These are phyloP conservation scores for Phaseolus coccineus DNA, from an alignment of 331 rosid species.

Conservation along the genomic window DNA sequence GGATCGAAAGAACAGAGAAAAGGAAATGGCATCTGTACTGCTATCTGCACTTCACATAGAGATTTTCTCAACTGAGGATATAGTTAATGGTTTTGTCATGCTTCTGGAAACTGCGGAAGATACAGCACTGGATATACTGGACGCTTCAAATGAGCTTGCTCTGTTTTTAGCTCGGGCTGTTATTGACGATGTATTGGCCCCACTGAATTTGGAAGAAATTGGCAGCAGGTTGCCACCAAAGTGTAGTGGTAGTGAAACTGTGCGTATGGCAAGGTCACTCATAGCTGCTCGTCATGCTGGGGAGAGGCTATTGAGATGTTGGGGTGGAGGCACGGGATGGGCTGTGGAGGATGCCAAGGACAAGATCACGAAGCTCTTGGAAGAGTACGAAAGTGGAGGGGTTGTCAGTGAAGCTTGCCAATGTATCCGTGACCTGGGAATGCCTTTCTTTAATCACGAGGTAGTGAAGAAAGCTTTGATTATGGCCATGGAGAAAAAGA, in stretches of 20 bases:
- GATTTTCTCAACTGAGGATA: conserved; percentile 92
- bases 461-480: conserved; percentile 96
- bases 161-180: conserved; percentile 93
- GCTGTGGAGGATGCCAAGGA: conserved; percentile 99
- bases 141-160: conserved; percentile 97
- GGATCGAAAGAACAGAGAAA: conserved; percentile 97
- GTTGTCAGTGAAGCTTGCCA: conserved; percentile 91
- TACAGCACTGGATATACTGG: conserved; percentile 89
- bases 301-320: conserved; percentile 92
- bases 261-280: conserved; percentile 79
- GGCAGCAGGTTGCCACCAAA: conserved; percentile 67
- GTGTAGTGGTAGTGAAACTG: conserved; percentile 85
- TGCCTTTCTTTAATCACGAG: conserved; percentile 99
- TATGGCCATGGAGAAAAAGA: conserved; percentile 99
- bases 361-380: conserved; percentile 89
- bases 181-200: conserved; percentile 94
- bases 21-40: conserved; percentile 99
- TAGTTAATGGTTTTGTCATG: conserved; percentile 83
- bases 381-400: conserved; percentile 96
- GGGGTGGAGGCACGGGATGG: conserved; percentile 99
- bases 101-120: conserved; percentile 96
- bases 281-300: conserved; percentile 96
- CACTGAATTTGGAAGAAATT: conserved; percentile 89
- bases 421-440: conserved; percentile 90
- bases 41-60: conserved; percentile 96